phyloP scores from a whole-genome alignment of 768 basidiomycete species.

The Amanita pallidorosea region DNA sequence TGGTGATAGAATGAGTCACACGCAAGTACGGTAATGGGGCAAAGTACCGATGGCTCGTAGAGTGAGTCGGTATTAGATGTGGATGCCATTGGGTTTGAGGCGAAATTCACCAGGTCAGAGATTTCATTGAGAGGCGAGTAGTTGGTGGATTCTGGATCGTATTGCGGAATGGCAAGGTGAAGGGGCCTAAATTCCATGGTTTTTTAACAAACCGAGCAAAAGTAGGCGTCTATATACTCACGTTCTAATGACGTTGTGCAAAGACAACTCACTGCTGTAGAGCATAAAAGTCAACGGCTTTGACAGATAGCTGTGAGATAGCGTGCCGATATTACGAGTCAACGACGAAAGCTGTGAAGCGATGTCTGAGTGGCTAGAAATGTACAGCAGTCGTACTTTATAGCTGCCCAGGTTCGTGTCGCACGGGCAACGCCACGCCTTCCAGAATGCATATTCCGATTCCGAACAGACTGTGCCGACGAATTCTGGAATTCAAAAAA shows the following conservation, averaged over 20 bases:
- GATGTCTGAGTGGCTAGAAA: not conserved
- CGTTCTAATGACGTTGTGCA: not conserved
- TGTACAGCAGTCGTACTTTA: constrained; percentile 3
- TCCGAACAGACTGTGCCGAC: not conserved
- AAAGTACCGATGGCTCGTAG: not conserved
- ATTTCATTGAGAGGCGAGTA: constrained; percentile 2
- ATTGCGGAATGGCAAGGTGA: not conserved
- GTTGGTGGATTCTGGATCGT: not conserved
- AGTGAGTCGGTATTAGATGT: not conserved
- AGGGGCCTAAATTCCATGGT: not conserved
- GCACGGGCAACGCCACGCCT: not conserved
- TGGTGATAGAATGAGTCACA: not conserved
- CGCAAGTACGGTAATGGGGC: not conserved
- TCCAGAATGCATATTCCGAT: not conserved
- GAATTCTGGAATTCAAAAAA: not conserved
- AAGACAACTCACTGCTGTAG: not conserved
- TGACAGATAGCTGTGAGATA: constrained; percentile 1
- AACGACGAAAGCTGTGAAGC: constrained; percentile 2
- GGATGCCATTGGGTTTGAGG: not conserved
- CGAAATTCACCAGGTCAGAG: constrained; percentile 1
- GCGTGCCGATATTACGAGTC: constrained; percentile 3
- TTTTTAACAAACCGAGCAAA: not conserved
- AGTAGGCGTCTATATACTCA: not conserved
- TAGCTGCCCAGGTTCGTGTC: not conserved
- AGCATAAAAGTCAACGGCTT: not conserved